These are phyloP conservation scores for Naematelia encephala DNA, from an alignment of 768 basidiomycete genomes.

Conservation along the genomic window DNA sequence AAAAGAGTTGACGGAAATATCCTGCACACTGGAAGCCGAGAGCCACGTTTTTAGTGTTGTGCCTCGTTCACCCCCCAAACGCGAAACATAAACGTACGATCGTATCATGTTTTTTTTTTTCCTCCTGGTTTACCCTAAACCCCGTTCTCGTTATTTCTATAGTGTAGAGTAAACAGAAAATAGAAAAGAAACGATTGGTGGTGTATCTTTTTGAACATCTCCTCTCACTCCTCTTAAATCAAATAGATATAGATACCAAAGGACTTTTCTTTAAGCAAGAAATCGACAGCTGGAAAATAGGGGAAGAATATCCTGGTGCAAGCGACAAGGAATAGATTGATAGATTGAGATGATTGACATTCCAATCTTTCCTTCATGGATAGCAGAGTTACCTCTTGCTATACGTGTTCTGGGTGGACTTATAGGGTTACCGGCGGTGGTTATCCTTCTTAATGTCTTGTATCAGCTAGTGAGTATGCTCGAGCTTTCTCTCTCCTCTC, in stretches of 20 bases:
- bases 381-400: no score
- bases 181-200: not conserved
- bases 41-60: no score
- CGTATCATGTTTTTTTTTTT: not conserved
- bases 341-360: no score
- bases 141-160: not conserved
- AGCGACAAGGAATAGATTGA: no score
- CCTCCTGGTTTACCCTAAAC: not conserved
- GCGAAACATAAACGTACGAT: not conserved
- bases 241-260: not conserved
- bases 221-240: no score
- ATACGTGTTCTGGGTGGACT: slow-evolving; percentile 47
- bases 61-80: no score
- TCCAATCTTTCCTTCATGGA: no score
- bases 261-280: not conserved
- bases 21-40: no score
- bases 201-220: no score
- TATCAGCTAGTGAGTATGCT: slow-evolving; percentile 66
- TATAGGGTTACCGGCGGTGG: slow-evolving; percentile 66
- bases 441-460: slow-evolving; percentile 68
- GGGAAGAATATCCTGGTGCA: no score
- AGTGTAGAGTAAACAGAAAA: not conserved
- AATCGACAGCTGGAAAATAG: no score
- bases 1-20: no score
- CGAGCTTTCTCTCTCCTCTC: not conserved